These are phyloP conservation scores for Vachellia pachyceras DNA, from an alignment of 306 rosid species.

Conservation along the genomic window DNA sequence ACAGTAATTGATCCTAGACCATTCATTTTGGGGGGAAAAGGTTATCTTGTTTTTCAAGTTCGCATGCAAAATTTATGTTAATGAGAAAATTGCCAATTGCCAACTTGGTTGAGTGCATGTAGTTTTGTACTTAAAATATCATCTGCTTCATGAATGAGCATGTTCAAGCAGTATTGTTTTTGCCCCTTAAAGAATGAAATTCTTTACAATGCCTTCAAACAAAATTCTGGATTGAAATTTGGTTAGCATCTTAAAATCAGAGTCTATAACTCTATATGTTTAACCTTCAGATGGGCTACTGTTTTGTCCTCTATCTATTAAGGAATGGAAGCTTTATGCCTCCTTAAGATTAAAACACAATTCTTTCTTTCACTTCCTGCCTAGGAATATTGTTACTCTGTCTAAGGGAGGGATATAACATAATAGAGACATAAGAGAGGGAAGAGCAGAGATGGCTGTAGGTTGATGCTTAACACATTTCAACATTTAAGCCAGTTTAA, in stretches of 20 bases:
- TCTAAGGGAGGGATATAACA: conserved; percentile 13
- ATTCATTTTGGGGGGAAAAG: conserved; percentile 12
- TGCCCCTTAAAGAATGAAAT: not conserved
- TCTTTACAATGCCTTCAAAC: not conserved
- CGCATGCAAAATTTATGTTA: not conserved
- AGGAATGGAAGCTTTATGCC: not conserved
- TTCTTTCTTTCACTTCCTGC: conserved; percentile 19
- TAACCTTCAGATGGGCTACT: not conserved
- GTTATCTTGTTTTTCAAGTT: not conserved
- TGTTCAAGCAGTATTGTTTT: not conserved
- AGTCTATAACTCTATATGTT: not conserved
- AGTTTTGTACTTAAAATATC: not conserved
- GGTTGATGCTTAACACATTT: conserved; percentile 19
- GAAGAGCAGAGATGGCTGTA: conserved; percentile 14
- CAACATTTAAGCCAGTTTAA: conserved; percentile 22
- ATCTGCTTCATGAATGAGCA: not conserved
- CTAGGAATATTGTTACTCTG: conserved; percentile 8
- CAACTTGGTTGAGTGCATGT: not conserved
- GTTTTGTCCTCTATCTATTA: not conserved
- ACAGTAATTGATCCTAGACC: conserved; percentile 19
- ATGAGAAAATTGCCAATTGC: not conserved
- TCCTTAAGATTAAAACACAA: not conserved
- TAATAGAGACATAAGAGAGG: conserved; percentile 11
- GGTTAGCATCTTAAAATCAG: not conserved
- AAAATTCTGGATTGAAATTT: not conserved